phyloP scores from a whole-genome alignment of 75 land plant species.

The Pinus albicaulis region DNA sequence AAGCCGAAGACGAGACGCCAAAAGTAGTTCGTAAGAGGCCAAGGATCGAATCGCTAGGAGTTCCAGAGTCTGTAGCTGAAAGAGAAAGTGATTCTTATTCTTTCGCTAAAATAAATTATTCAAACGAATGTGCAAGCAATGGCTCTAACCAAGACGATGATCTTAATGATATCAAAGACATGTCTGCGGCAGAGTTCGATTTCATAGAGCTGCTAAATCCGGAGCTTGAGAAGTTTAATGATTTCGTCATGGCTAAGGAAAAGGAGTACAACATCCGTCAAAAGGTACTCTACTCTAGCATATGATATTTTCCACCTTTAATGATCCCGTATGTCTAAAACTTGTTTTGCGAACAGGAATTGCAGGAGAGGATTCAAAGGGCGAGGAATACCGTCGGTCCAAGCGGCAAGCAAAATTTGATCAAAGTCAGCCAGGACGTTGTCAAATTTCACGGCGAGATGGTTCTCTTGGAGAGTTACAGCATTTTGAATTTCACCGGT shows the following conservation, averaged over 20 bases:
- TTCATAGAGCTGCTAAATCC: slow-evolving; percentile 57
- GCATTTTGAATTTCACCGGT: slow-evolving; percentile 82
- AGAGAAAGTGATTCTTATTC: no score
- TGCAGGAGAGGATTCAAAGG: slow-evolving; percentile 34
- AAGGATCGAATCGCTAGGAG: neutral
- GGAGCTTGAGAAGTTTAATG: slow-evolving; percentile 86
- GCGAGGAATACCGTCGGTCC: slow-evolving; percentile 4
- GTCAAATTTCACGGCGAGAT: slow-evolving; percentile 82
- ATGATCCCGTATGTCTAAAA: neutral
- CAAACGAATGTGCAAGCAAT: neutral
- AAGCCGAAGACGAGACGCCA: neutral
- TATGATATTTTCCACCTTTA: neutral
- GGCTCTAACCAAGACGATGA: neutral
- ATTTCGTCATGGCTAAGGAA: slow-evolving; percentile 77
- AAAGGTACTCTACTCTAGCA: slow-evolving; percentile 37
- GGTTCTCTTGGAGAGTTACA: slow-evolving; percentile 74
- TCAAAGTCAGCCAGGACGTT: slow-evolving; percentile 50
- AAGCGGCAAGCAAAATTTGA: slow-evolving; percentile 38
- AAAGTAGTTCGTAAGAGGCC: slow-evolving; percentile 9
- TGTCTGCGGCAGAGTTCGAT: slow-evolving; percentile 40
- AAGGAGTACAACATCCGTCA: slow-evolving; percentile 78
- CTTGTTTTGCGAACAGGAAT: slow-evolving; percentile 23
- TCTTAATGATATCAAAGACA: neutral
- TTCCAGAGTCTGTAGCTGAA: no score
- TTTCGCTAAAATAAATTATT: no score